A percentile compares a stretch with the other conserved stretches of the same genome.
Evolutionary conservation across 371 early-diverging fungal genomes (phyloP).

Genomic region (Actinomortierella wolfii): DNA sequence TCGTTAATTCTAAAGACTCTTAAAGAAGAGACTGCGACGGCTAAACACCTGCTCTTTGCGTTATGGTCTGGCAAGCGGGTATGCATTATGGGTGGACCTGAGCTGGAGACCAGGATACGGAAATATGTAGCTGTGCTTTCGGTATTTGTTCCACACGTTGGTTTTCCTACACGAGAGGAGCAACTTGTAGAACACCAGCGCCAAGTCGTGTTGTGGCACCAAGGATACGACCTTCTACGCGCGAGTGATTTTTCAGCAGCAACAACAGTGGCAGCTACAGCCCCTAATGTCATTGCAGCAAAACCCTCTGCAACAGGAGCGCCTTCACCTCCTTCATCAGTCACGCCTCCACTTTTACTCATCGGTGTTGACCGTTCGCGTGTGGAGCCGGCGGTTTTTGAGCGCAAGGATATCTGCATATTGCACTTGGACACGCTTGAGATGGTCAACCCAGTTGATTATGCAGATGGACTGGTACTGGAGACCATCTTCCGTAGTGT

Average conservation of each 20-base stretch:
- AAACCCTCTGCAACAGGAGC: no score
- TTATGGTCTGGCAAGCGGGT: slow-evolving; percentile 32
- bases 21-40: slow-evolving; percentile 14
- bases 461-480: slow-evolving; percentile 33
- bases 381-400: slow-evolving; percentile 28
- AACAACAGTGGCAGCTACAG: no score
- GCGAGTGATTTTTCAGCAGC: background rate
- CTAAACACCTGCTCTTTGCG: slow-evolving; percentile 34
- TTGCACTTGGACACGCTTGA: slow-evolving; percentile 31
- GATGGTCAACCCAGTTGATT: slow-evolving; percentile 20
- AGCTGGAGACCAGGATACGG: slow-evolving; percentile 55
- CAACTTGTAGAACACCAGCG: slow-evolving; percentile 43
- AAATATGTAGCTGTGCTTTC: slow-evolving; percentile 47
- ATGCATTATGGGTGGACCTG: slow-evolving; percentile 39
- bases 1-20: slow-evolving; percentile 23
- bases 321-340: no score
- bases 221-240: slow-evolving; percentile 20
- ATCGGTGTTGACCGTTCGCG: slow-evolving; percentile 38
- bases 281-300: no score
- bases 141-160: slow-evolving; percentile 30
- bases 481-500: slow-evolving; percentile 33
- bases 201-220: slow-evolving; percentile 25
- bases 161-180: slow-evolving; percentile 34
- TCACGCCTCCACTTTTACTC: slow-evolving; percentile 3
- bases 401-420: slow-evolving; percentile 21